Evolutionary conservation across 2,329 filamentous ascomycete genomes (phyloP).

Genomic region (Alternaria solani): DNA sequence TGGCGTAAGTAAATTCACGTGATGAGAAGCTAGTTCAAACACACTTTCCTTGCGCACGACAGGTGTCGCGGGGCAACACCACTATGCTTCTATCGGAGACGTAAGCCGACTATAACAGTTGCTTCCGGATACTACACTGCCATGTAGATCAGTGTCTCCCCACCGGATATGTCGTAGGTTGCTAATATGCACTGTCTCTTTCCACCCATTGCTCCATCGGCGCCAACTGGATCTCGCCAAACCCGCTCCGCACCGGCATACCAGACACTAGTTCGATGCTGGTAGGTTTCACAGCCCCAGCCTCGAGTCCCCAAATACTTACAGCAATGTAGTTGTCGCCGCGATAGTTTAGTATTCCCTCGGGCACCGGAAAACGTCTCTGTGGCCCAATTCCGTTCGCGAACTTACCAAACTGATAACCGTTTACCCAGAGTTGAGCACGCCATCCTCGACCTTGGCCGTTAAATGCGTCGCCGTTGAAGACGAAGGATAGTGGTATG

Average conservation of each 20-base stretch:
- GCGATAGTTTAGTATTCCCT: slow-evolving; percentile 73
- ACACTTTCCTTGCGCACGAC: neutral
- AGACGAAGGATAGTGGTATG: slow-evolving; percentile 66
- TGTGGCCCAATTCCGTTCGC: slow-evolving; percentile 76
- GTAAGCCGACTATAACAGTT: neutral
- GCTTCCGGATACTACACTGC: neutral
- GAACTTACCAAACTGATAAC: slow-evolving; percentile 74
- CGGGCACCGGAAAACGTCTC: slow-evolving; percentile 71
- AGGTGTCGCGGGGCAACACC: neutral
- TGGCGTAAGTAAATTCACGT: neutral
- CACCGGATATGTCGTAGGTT: neutral
- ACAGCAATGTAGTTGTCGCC: slow-evolving; percentile 73
- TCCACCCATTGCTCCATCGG: slow-evolving; percentile 27
- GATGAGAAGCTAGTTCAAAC: neutral
- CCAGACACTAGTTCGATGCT: slow-evolving; percentile 59
- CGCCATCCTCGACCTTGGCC: slow-evolving; percentile 56
- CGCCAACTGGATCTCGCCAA: slow-evolving; percentile 20
- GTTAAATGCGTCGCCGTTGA: slow-evolving; percentile 54
- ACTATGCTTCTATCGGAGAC: neutral
- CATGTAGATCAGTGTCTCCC: neutral
- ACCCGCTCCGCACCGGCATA: slow-evolving; percentile 52
- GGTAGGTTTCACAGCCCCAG: slow-evolving; percentile 64
- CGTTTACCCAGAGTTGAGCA: slow-evolving; percentile 73
- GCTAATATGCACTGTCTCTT: slow-evolving; percentile 26
- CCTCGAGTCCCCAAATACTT: slow-evolving; percentile 71